Evolutionary conservation across 2,329 filamentous ascomycete genomes (phyloP), one percentile per base, ranked within the genome.

Genomic region (Sclerotinia glacialis): DNA sequence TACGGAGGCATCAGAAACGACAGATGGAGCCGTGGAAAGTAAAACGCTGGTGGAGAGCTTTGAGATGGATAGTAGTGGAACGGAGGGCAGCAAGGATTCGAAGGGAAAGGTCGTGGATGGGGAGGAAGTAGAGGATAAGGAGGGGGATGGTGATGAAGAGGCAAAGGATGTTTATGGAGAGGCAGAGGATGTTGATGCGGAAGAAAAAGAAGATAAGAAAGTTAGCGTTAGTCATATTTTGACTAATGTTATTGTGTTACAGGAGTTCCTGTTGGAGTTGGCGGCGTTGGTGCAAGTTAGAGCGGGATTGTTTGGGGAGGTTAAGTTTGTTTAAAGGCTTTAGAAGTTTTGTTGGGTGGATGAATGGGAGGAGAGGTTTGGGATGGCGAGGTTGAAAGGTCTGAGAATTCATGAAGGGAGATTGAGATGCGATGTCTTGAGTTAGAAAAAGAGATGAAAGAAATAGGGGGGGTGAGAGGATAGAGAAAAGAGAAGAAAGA

Each of bases 231-330:
- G 89, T 50, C 91, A 94, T 75, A 81, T 94, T 14, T 79, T 95
- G 69, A 94, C 91, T 7, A 95, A 94, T 76, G 86, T 90, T 50
- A 85, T 94, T 67, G 85, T 94, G 61, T 80, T 93, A 67, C 91
- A 95, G 76, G 89, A 90, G 46, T 95, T 95, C 75, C 78, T 94
- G 60, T 82, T 94, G 60, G 91, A 95, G 77, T 77, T 94, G 66
- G 87, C 90, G 2, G 89, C 89, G 34, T 78, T 93, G 72, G 82
- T 93, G 67, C 90, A 94, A 76, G 88, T 90, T 46, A 82, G 91
- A 65, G 89, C 89, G 31, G 88, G 87, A 16, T 77, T 93, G 58
- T 93, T 94, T 77, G 89, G 89, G 64, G 91, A 94, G 76, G 87
- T 92, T 34, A 85, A 84, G 49, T 92, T 89, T 77, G 79, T 72